phyloP scores from a whole-genome alignment of 139 green algal species.

The Penium margaritaceum region DNA sequence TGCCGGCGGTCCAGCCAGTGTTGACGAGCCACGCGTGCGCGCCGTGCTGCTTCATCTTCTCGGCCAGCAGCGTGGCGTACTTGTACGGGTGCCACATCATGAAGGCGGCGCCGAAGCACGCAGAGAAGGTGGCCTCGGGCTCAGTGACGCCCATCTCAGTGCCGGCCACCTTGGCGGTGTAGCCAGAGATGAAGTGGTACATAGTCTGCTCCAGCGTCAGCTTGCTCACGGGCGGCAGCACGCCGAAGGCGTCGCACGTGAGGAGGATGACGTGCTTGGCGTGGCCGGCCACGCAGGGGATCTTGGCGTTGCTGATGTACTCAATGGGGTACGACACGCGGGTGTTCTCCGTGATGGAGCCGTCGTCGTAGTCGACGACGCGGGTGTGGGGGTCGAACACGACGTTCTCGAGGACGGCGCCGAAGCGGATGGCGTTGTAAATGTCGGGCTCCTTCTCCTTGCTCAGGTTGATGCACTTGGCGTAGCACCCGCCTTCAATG shows the following conservation, averaged over 20 bases:
- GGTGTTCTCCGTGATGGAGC: slow-evolving; percentile 71
- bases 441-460: slow-evolving; percentile 79
- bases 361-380: slow-evolving; percentile 16
- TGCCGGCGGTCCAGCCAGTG: slow-evolving; percentile 69
- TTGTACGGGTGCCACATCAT: slow-evolving; percentile 78
- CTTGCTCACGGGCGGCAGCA: slow-evolving; percentile 77
- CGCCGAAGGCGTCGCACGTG: slow-evolving; percentile 85
- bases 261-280: slow-evolving; percentile 71
- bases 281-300: slow-evolving; percentile 23
- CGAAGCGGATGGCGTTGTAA: slow-evolving; percentile 77
- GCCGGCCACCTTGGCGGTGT: slow-evolving; percentile 80
- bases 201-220: slow-evolving; percentile 85
- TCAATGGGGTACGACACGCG: slow-evolving; percentile 89
- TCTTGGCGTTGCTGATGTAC: slow-evolving; percentile 73
- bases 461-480: slow-evolving; percentile 84
- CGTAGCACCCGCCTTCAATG: slow-evolving; percentile 94
- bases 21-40: slow-evolving; percentile 78
- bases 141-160: slow-evolving; percentile 88
- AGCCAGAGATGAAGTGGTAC: slow-evolving; percentile 94
- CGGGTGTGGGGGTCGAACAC: slow-evolving; percentile 33
- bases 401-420: slow-evolving; percentile 88
- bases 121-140: slow-evolving; percentile 72
- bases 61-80: slow-evolving; percentile 81
- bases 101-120: slow-evolving; percentile 50
- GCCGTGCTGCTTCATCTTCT: slow-evolving; percentile 79